Conservation (phyloP, 371 early-diverging fungal genomes). For the Encephalitozoon cuniculi region DNA sequence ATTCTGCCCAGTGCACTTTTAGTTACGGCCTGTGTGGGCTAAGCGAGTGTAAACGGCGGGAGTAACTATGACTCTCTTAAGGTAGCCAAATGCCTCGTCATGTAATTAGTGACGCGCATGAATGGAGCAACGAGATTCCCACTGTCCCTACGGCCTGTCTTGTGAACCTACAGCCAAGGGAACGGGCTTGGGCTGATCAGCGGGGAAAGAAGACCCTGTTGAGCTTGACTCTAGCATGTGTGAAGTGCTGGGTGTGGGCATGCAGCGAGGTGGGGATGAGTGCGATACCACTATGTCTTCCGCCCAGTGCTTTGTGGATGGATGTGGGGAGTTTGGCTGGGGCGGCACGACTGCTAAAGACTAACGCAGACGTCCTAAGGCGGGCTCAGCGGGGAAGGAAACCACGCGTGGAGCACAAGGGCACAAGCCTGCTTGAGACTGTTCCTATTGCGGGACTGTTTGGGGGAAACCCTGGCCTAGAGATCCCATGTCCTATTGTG, state of each 20-base stretch:
- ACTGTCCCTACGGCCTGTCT: slow-evolving; percentile 65
- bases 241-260: not conserved
- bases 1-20: slow-evolving; percentile 68
- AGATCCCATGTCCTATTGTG: slow-evolving; percentile 64
- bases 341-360: slow-evolving; percentile 49
- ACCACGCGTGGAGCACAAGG: slow-evolving; percentile 58
- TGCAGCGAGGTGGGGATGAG: slow-evolving; percentile 35
- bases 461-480: slow-evolving; percentile 64
- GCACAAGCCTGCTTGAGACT: slow-evolving; percentile 64
- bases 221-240: slow-evolving; percentile 46
- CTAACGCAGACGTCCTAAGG: slow-evolving; percentile 50
- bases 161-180: slow-evolving; percentile 67
- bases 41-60: slow-evolving; percentile 68
- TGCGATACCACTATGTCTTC: slow-evolving; percentile 36
- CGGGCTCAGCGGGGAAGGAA: slow-evolving; percentile 28
- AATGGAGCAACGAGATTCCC: slow-evolving; percentile 69
- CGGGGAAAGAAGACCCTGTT: slow-evolving; percentile 64
- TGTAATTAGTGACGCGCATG: slow-evolving; percentile 68
- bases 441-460: slow-evolving; percentile 62
- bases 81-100: slow-evolving; percentile 67
- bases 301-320: not conserved
- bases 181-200: slow-evolving; percentile 65
- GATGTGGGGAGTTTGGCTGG: slow-evolving; percentile 53
- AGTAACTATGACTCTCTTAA: slow-evolving; percentile 68
- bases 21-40: slow-evolving; percentile 66